A percentile compares a stretch with the other conserved stretches of the same genome.
phyloP scores from a whole-genome alignment of 208 protist species.

The Acanthamoeba divionensis region DNA sequence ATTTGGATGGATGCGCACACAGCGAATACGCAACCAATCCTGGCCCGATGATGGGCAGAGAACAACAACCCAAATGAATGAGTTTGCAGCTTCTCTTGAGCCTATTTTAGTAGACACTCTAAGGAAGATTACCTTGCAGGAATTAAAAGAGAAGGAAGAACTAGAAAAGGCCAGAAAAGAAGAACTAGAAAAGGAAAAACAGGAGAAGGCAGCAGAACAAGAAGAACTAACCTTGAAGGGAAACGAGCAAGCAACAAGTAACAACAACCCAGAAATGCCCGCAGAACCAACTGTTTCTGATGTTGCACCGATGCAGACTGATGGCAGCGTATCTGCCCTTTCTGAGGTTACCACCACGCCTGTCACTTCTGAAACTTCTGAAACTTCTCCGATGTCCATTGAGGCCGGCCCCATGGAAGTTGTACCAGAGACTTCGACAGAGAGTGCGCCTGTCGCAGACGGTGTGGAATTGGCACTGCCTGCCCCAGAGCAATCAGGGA shows the following conservation, averaged over 20 bases:
- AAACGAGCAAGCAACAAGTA: too few species aligned
- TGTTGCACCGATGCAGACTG: neutral
- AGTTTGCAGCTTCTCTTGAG: constrained; percentile 22
- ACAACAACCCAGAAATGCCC: too few species aligned
- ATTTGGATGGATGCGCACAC: neutral
- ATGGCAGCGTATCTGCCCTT: neutral
- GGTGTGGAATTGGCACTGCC: too few species aligned
- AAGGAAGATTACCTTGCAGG: neutral
- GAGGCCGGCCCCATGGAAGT: too few species aligned
- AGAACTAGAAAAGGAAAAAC: neutral
- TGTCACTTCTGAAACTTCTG: neutral
- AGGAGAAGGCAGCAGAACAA: neutral
- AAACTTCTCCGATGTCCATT: too few species aligned
- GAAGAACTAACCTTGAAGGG: too few species aligned
- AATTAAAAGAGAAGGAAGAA: constrained; percentile 16
- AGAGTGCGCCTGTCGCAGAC: too few species aligned
- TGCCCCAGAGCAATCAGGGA: too few species aligned
- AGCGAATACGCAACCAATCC: neutral
- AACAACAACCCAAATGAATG: neutral
- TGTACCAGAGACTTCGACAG: too few species aligned
- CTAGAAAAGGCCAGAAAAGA: neutral
- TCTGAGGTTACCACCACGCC: neutral
- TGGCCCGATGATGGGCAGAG: neutral
- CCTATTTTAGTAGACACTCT: constrained; percentile 6
- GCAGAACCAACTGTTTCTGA: too few species aligned